Evolutionary conservation across 1,284 basidiomycete species (phyloP).

Genomic region (Leccinum angustisporum): DNA sequence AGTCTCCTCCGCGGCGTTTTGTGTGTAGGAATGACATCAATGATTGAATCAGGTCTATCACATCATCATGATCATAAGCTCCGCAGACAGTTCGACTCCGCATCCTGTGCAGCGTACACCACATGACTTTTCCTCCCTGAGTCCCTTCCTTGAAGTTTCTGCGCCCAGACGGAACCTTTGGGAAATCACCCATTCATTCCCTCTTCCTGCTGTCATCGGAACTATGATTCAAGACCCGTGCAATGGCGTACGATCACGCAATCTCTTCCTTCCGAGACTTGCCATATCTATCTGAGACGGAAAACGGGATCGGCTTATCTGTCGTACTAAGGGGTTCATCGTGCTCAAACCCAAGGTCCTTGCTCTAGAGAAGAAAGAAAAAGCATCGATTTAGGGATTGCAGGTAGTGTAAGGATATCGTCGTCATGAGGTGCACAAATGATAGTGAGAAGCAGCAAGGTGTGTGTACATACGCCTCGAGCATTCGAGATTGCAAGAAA

Average conservation of each 20-base stretch:
- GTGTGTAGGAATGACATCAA: neutral
- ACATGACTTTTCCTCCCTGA: neutral
- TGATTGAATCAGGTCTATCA: no score
- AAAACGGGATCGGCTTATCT: neutral
- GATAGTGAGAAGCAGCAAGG: slow-evolving; percentile 14
- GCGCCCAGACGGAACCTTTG: neutral
- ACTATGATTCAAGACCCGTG: neutral
- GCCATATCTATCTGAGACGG: neutral
- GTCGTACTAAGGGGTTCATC: neutral
- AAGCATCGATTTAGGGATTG: slow-evolving; percentile 14
- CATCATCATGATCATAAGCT: neutral
- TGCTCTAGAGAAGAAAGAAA: neutral
- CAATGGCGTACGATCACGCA: neutral
- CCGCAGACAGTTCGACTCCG: neutral
- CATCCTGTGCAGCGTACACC: neutral
- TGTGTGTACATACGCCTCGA: slow-evolving; percentile 1
- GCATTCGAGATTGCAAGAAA: slow-evolving; percentile 8
- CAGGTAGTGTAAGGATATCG: slow-evolving; percentile 32
- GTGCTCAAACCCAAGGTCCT: neutral
- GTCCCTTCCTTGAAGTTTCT: neutral
- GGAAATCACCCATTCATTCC: neutral
- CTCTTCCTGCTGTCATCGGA: neutral
- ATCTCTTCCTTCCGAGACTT: neutral
- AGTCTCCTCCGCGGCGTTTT: neutral
- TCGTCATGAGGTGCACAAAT: slow-evolving; percentile 21